phyloP scores from a whole-genome alignment of 805 yeast species.

The Pichia nakasei region DNA sequence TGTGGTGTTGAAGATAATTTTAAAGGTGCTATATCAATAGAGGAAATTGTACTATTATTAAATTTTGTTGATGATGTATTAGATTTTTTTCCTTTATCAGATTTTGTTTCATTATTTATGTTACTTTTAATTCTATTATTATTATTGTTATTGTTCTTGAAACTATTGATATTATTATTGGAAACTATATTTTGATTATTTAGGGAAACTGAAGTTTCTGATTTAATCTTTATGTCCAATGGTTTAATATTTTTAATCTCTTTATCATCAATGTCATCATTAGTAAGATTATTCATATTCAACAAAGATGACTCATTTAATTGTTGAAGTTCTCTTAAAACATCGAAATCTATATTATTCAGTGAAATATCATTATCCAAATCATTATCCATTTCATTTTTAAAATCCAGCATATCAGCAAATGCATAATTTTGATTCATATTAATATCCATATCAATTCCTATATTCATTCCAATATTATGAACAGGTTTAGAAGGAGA shows the following conservation, averaged over 20 bases:
- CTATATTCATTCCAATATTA: not conserved
- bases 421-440: constrained; percentile 21
- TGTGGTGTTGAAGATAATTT: constrained; percentile 3
- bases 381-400: constrained; percentile 17
- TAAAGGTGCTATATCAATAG: not conserved
- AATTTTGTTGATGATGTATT: not conserved
- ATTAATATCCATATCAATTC: constrained; percentile 3
- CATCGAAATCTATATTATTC: constrained; percentile 8
- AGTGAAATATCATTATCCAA: not conserved
- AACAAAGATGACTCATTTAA: not conserved
- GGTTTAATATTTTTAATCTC: constrained; percentile 7
- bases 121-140: not conserved
- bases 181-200: constrained; percentile 17
- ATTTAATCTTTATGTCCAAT: constrained; percentile 14
- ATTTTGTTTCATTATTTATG: not conserved
- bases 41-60: not conserved
- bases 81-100: not conserved
- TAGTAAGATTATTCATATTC: not conserved
- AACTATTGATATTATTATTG: not conserved
- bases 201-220: constrained; percentile 18
- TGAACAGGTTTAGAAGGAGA: not conserved
- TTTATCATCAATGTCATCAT: not conserved
- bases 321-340: constrained; percentile 14
- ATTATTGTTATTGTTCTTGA: not conserved
- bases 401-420: constrained; percentile 20